Base-by-base conservation (phyloP, 1,139 yeast species). In the Tardiomyces blankii region DNA sequence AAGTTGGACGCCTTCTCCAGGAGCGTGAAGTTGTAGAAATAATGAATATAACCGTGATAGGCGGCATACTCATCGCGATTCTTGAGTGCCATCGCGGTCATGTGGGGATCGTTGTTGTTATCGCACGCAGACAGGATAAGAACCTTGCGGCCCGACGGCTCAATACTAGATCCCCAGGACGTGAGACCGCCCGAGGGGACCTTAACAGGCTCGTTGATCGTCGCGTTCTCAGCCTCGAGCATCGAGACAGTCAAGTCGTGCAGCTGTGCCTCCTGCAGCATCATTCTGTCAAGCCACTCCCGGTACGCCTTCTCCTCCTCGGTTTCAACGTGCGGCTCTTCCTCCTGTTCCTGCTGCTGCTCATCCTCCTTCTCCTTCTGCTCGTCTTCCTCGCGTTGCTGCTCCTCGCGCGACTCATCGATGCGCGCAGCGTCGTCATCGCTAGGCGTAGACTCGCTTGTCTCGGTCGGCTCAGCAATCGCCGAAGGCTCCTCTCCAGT, bases 1-100 rank as follows among this genome's bases (percentile, higher is more conserved):
- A 47, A 43, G 18, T 46, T 45, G 3, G 47, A 46, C n/a, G 47
- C 49, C 6, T 46, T 38, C 11, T 44, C 39, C 12, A 39, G 44
- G 12, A 40, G 28, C 11, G 48, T 41, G 14, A 46, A 23, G 32
- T 46, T 45, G 33, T 41, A 23, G 23, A 44, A 46, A 25, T 30
- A 18, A 38, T 45, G 45, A 11, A 18, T 33, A 18, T 41, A 46
- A 9, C 49, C 49, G 33, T 42, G 42, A 8, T 27, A 16, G n/a
- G 19, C 33, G n/a, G 41, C 42, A 25, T 45, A 45, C 18, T 18
- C 30, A 14, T 43, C 27, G 13, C 48, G 46, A 30, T 45, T 45
- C 21, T 40, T 38, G 9, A 43, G 40, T 2, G 42, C 32, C 19
- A n/a, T n/a, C 9, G 39, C 18, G 3, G 13, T n/a, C 4, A 35